Evolutionary conservation across 2,329 filamentous ascomycete genomes (phyloP).

Genomic region (Diaporthe helianthi): DNA sequence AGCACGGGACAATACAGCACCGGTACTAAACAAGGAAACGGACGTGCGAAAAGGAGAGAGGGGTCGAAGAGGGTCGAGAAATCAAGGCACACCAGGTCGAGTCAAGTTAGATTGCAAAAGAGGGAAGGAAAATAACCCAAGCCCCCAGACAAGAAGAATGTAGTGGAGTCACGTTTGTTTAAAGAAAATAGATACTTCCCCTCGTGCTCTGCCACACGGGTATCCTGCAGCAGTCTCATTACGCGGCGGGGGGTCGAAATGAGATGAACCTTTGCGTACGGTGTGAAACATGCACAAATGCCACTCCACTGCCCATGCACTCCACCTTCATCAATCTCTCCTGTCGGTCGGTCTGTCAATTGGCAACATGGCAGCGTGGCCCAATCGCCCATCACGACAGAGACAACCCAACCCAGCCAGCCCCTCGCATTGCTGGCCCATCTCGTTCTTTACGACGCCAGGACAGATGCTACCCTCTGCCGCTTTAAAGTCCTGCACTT

Average conservation of each 20-base stretch:
- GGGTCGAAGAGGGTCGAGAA: neutral
- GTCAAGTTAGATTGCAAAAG: constrained; percentile 11
- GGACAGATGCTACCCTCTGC: constrained; percentile 8
- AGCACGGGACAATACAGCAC: neutral
- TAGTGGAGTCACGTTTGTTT: too few species aligned
- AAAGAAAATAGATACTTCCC: too few species aligned
- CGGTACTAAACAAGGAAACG: neutral
- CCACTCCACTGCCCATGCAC: neutral
- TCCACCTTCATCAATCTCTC: constrained; percentile 3
- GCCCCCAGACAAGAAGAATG: constrained; percentile 2
- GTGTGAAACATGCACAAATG: constrained; percentile 23
- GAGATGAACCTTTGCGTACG: constrained; percentile 21
- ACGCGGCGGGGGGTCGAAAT: constrained; percentile 26
- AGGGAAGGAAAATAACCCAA: neutral
- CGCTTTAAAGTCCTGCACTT: neutral
- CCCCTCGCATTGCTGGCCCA: constrained; percentile 13
- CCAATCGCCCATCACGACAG: neutral
- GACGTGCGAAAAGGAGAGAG: constrained; percentile 11
- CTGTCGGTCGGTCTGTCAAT: too few species aligned
- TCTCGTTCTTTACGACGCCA: constrained; percentile 3
- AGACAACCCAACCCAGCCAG: constrained; percentile 13
- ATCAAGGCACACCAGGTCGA: constrained; percentile 25
- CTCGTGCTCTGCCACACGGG: constrained; percentile 3
- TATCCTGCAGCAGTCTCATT: constrained; percentile 23
- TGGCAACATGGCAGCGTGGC: neutral